phyloP scores from a whole-genome alignment of 805 yeast genomes.

The Yamadazyma ubonensis region DNA sequence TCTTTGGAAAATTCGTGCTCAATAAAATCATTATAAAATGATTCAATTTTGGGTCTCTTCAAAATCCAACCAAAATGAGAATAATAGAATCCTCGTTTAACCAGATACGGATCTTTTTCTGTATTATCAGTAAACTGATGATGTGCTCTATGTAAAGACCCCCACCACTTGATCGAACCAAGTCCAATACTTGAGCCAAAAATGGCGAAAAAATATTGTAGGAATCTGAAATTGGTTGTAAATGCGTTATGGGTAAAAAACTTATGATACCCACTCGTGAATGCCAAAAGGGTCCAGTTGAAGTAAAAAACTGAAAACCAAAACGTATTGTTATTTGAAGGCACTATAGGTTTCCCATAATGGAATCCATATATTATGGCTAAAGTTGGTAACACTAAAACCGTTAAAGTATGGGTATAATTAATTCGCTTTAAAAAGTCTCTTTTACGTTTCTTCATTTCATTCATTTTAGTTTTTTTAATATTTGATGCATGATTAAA shows the following conservation, averaged over 20 bases:
- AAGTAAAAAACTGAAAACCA: constrained; percentile 32
- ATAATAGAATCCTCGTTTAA: constrained; percentile 75
- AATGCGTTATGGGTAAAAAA: constrained; percentile 42
- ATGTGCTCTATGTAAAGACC: constrained; percentile 81
- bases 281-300: constrained; percentile 38
- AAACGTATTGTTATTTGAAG: constrained; percentile 25
- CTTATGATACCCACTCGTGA: constrained; percentile 44
- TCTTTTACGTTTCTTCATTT: constrained; percentile 33
- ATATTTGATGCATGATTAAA: constrained; percentile 25
- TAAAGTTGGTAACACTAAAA: constrained; percentile 33
- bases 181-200: constrained; percentile 73
- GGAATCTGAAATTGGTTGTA: constrained; percentile 24
- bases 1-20: constrained; percentile 35
- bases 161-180: constrained; percentile 79
- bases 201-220: constrained; percentile 53
- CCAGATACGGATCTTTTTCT: constrained; percentile 83
- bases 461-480: constrained; percentile 32
- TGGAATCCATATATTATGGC: constrained; percentile 27
- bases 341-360: constrained; percentile 22
- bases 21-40: constrained; percentile 33
- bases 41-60: constrained; percentile 48
- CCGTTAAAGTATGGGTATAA: constrained; percentile 32
- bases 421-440: constrained; percentile 38
- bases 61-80: constrained; percentile 90
- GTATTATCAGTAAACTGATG: constrained; percentile 83